phyloP scores from a whole-genome alignment of 164 flowering plant genomes.

The Chimonanthus praecox region DNA sequence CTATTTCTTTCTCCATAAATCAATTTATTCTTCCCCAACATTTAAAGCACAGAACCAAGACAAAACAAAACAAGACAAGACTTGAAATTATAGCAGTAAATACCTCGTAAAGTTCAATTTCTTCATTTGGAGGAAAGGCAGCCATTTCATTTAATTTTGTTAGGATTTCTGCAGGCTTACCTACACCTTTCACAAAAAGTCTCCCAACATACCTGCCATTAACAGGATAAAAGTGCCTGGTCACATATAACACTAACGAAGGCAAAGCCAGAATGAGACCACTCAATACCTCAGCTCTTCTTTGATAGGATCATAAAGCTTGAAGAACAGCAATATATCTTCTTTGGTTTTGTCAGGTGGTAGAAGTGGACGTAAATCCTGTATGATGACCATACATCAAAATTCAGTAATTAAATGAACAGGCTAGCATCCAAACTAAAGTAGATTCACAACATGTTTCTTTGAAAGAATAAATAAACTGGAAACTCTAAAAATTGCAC shows the following conservation, averaged over 20 bases:
- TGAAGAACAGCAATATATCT: constrained; percentile 86
- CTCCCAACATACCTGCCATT: constrained; percentile 80
- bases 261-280: background rate
- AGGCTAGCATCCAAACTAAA: background rate
- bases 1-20: too few relatives aligned
- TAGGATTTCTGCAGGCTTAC: constrained; percentile 76
- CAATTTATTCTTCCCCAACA: too few relatives aligned
- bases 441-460: background rate
- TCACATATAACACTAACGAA: background rate
- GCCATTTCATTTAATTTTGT: constrained; percentile 84
- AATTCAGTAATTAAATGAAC: background rate
- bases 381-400: constrained; percentile 9
- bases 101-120: constrained; percentile 95
- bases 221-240: background rate
- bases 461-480: background rate
- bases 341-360: constrained; percentile 84
- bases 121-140: constrained; percentile 77
- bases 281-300: constrained; percentile 66
- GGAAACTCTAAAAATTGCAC: background rate
- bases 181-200: constrained; percentile 71
- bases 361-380: constrained; percentile 69
- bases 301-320: constrained; percentile 86
- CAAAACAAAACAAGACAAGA: background rate
- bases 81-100: background rate
- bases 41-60: too few relatives aligned